A percentile compares a stretch with the other conserved stretches of the same genome.
Conservation (phyloP, 208 protist species). For the Trypanosoma caninum region DNA sequence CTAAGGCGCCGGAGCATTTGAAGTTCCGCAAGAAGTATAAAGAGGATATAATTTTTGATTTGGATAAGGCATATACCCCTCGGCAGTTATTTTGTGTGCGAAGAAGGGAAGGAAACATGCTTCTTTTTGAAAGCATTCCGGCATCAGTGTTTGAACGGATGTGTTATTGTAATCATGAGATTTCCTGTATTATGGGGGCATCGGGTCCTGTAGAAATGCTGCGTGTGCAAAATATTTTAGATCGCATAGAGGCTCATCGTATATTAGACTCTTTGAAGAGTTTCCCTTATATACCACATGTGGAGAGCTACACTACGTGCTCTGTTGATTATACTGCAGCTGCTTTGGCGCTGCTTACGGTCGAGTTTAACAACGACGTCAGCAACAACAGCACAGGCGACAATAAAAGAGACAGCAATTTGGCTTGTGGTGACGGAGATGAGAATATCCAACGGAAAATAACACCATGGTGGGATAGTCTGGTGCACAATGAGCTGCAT, state of each 20-base stretch:
- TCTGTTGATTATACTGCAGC: slow-evolving; percentile 82
- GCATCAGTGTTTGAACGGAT: slow-evolving; percentile 81
- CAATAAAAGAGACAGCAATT: slow-evolving; percentile 2
- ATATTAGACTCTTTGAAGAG: slow-evolving; percentile 39
- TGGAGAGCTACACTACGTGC: slow-evolving; percentile 35
- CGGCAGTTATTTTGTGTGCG: slow-evolving; percentile 74
- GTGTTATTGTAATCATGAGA: slow-evolving; percentile 67
- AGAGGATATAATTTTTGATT: slow-evolving; percentile 71
- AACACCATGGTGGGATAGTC: slow-evolving; percentile 81
- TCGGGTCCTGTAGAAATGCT: slow-evolving; percentile 58
- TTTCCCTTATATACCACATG: slow-evolving; percentile 74
- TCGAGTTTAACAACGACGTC: slow-evolving; percentile 22
- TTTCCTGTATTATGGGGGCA: slow-evolving; percentile 61
- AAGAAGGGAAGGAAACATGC: slow-evolving; percentile 72
- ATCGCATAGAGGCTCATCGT: slow-evolving; percentile 7
- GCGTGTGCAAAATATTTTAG: slow-evolving; percentile 35
- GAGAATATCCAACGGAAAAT: slow-evolving; percentile 89
- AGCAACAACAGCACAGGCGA: background rate
- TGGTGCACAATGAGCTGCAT: slow-evolving; percentile 89
- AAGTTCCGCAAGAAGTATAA: slow-evolving; percentile 77
- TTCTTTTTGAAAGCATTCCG: slow-evolving; percentile 75
- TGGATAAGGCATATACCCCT: slow-evolving; percentile 39
- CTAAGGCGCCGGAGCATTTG: slow-evolving; percentile 58
- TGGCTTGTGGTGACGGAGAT: slow-evolving; percentile 16
- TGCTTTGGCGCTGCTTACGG: slow-evolving; percentile 45